These are phyloP conservation scores for Erigeron canadensis DNA, from an alignment of 129 eudicot species.

Conservation along the genomic window DNA sequence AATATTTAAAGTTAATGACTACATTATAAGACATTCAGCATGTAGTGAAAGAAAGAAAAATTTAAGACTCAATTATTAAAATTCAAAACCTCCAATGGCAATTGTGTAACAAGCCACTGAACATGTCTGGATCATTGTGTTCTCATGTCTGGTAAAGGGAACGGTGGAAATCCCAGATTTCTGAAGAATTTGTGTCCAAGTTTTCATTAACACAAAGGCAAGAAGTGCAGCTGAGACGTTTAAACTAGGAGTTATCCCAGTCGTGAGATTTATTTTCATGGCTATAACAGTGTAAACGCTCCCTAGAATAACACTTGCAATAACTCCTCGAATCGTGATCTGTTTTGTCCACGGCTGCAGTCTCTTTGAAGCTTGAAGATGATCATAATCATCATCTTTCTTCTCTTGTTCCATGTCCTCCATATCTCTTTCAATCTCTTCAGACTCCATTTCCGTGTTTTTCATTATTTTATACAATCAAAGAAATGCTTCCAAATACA, in stretches of 20 bases:
- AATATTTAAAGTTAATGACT: conserved; percentile 4
- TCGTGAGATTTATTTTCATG: conserved; percentile 73
- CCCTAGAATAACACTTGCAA: conserved; percentile 62
- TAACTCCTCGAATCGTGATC: conserved; percentile 63
- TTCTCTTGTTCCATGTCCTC: conserved; percentile 33
- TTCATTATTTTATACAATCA: conserved; percentile 15
- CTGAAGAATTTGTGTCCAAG: conserved; percentile 57
- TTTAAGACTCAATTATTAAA: conserved; percentile 4
- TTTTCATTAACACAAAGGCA: conserved; percentile 52
- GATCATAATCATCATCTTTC: conserved; percentile 29
- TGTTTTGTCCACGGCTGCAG: conserved; percentile 74
- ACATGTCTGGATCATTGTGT: conserved; percentile 85
- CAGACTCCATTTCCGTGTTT: conserved; percentile 28
- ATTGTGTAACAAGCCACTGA: conserved; percentile 83
- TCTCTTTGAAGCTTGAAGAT: conserved; percentile 34
- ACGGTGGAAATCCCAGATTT: conserved; percentile 48
- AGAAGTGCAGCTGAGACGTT: conserved; percentile 88
- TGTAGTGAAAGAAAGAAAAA: neutral
- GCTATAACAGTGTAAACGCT: conserved; percentile 64
- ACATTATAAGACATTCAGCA: neutral
- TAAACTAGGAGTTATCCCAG: conserved; percentile 67
- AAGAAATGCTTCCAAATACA: conserved; percentile 6
- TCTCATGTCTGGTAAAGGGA: conserved; percentile 84
- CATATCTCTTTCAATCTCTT: conserved; percentile 26
- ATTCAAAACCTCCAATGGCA: conserved; percentile 63